Evolutionary conservation across 139 green algal species (phyloP).

Genomic region (Picochlorum sp.): DNA sequence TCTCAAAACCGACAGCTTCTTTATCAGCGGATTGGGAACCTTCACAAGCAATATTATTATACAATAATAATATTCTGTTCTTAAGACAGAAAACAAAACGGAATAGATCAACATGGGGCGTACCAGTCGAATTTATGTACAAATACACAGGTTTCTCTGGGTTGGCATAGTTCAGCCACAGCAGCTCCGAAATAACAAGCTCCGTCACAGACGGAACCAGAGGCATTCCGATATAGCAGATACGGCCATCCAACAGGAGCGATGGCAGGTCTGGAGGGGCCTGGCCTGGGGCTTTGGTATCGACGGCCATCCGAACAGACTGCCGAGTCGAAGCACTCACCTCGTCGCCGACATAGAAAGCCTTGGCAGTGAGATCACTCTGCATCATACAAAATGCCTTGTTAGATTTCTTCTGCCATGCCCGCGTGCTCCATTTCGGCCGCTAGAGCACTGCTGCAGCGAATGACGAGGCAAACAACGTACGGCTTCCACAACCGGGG

Average conservation of each 20-base stretch:
- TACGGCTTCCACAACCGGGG: slow-evolving; percentile 26
- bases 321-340: slow-evolving; percentile 19
- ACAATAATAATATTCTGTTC: background rate
- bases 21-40: slow-evolving; percentile 35
- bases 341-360: slow-evolving; percentile 41
- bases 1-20: slow-evolving; percentile 75
- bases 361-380: slow-evolving; percentile 35
- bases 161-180: slow-evolving; percentile 77
- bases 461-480: slow-evolving; percentile 12
- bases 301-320: slow-evolving; percentile 26
- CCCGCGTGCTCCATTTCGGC: background rate
- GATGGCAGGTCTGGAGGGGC: slow-evolving; percentile 78
- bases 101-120: slow-evolving; percentile 20
- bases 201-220: slow-evolving; percentile 82
- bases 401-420: background rate
- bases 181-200: slow-evolving; percentile 73
- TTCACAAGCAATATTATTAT: background rate
- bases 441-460: background rate
- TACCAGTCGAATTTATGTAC: slow-evolving; percentile 79
- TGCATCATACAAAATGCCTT: slow-evolving; percentile 6
- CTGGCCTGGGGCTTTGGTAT: slow-evolving; percentile 34
- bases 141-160: slow-evolving; percentile 70
- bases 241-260: slow-evolving; percentile 74
- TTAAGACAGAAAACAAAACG: background rate
- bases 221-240: slow-evolving; percentile 86